Evolutionary conservation across 331 rosid genomes (phyloP).

Genomic region (Quercus phellos): DNA sequence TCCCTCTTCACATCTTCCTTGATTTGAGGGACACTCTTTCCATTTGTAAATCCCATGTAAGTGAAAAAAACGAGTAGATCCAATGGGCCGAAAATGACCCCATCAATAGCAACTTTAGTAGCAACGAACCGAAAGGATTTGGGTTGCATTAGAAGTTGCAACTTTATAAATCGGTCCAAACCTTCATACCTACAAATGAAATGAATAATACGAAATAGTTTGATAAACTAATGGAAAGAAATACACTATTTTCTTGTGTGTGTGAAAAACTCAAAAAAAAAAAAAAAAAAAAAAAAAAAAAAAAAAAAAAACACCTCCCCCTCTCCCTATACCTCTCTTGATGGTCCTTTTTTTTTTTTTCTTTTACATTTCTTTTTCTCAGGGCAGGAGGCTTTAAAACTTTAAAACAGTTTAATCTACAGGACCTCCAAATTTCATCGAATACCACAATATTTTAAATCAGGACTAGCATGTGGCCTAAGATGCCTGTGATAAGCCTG

Average conservation of each 20-base stretch:
- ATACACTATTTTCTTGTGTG: not conserved
- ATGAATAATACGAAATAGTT: slow-evolving; percentile 7
- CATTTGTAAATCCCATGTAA: slow-evolving; percentile 80
- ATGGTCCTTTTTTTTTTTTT: not conserved
- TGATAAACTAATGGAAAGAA: not conserved
- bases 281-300: too few relatives aligned
- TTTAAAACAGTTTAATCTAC: not conserved
- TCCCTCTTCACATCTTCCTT: slow-evolving; percentile 89
- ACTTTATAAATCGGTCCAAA: slow-evolving; percentile 65
- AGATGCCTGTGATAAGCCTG: not conserved
- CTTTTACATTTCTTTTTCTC: not conserved
- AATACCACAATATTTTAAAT: not conserved
- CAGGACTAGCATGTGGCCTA: not conserved
- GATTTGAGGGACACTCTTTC: slow-evolving; percentile 67
- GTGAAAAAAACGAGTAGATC: slow-evolving; percentile 74
- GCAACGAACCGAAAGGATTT: slow-evolving; percentile 72
- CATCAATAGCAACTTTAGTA: slow-evolving; percentile 74
- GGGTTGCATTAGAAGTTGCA: slow-evolving; percentile 54
- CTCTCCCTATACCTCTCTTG: not conserved
- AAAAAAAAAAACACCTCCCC: not conserved
- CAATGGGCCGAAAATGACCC: slow-evolving; percentile 70
- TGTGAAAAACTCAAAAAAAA: not conserved
- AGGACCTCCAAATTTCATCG: not conserved
- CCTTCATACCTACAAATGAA: slow-evolving; percentile 71
- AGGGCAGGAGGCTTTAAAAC: not conserved